These are phyloP conservation scores for Panellus pusillus DNA, from an alignment of 768 basidiomycete genomes.

Conservation along the genomic window DNA sequence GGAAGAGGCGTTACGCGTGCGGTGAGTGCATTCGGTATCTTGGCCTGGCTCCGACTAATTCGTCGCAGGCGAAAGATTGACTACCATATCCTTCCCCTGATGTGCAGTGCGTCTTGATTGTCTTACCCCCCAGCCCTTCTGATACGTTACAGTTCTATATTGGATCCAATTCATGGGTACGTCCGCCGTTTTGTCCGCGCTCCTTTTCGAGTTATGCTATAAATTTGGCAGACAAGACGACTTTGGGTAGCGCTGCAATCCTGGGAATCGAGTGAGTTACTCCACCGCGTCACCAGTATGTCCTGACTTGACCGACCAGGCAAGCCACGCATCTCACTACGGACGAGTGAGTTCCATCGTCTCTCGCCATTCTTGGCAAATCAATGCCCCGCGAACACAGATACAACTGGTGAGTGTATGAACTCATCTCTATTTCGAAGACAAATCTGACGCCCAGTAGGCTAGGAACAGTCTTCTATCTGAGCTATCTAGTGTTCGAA, in stretches of 20 bases:
- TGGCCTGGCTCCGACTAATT: background rate
- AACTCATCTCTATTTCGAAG: background rate
- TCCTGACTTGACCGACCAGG: conserved; percentile 32
- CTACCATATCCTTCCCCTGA: background rate
- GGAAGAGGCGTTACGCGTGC: background rate
- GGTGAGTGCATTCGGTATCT: background rate
- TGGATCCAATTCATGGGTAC: conserved; percentile 58
- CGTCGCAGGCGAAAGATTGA: background rate
- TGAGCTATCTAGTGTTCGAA: conserved; percentile 70
- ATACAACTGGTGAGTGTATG: conserved; percentile 56
- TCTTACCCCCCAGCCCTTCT: too few relatives aligned
- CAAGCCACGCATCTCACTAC: conserved; percentile 61
- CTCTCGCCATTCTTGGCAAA: too few relatives aligned
- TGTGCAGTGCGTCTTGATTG: background rate
- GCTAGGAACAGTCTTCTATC: conserved; percentile 76
- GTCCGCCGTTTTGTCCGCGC: background rate
- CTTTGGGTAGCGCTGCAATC: conserved; percentile 65
- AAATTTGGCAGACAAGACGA: conserved; percentile 56
- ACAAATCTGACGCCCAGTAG: conserved; percentile 29
- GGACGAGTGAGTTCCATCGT: conserved; percentile 49
- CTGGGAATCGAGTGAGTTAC: conserved; percentile 61
- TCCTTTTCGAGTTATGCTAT: background rate
- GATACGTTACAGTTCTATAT: background rate
- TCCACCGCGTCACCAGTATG: background rate
- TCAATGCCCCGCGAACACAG: conserved; percentile 28